Evolutionary conservation across 1,139 yeast genomes (phyloP), one percentile per base, ranked within the genome.

Genomic region (Yamadazyma friedrichii): DNA sequence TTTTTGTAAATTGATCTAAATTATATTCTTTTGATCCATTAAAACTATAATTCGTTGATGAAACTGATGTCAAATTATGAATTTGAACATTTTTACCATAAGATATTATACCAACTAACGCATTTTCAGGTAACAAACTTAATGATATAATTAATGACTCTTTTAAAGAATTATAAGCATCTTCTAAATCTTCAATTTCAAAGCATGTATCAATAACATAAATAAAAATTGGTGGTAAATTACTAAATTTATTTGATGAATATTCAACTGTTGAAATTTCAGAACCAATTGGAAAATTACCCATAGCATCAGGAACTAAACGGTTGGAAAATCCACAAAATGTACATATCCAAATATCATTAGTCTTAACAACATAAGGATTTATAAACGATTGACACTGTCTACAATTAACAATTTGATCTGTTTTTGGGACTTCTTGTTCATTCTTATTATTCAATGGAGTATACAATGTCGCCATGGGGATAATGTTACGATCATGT

Each of bases 171-270:
- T 49, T 54, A 45, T 61, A 70, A 2, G 73, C 68, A 33, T 67
- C 74, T 13, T 51, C 64, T 9, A 65, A 42, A 38, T 72, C 78
- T 10, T 61, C 65, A 3, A 56, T 55, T 33, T 76, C 84, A 38
- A 50, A 50, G 50, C 88, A 79, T 0, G 84, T 72, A 59, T 85
- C 94, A 22, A 85, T 79, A n/a, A 84, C 80, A 51, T 72, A 82
- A 28, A 83, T 54, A 54, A 80, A 83, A 5, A 83, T 70, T 2
- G 76, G 77, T 0, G 82, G 79, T 24, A 68, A 58, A 12, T 61
- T 58, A 20, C 70, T 65, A 31, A 40, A 43, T 33, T 75, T 67
- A 1, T 79, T 76, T 16, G 84, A 65, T 9, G 70, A 55, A 53
- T 83, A 85, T 56, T 85, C 93, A 15, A 83, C 69, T 1, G 89